A percentile compares a stretch with the other conserved stretches of the same genome.
These are phyloP conservation scores for Dryadomyces quercus-mongolicae DNA, from an alignment of 2,329 filamentous ascomycete genomes.

Conservation along the genomic window DNA sequence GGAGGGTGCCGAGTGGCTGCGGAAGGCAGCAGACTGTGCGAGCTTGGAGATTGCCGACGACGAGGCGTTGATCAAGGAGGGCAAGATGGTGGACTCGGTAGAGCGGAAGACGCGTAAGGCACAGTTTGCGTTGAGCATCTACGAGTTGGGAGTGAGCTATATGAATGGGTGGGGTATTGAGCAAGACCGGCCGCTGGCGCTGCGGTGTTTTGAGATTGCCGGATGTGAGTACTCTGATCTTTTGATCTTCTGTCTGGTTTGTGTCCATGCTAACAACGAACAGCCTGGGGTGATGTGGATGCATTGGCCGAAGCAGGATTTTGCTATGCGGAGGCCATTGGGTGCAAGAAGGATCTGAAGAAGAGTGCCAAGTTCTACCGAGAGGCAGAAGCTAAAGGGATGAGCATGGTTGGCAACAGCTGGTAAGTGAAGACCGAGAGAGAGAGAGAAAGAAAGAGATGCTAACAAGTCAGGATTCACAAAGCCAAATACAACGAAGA, in stretches of 20 bases:
- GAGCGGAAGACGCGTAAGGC: slow-evolving; percentile 77
- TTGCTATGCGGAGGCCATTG: slow-evolving; percentile 87
- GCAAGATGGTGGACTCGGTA: slow-evolving; percentile 49
- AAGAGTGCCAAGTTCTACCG: slow-evolving; percentile 88
- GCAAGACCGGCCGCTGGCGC: slow-evolving; percentile 75
- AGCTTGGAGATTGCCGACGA: slow-evolving; percentile 75
- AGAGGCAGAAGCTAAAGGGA: slow-evolving; percentile 79
- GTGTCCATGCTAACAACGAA: not conserved
- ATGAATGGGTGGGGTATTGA: slow-evolving; percentile 98
- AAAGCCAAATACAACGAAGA: slow-evolving; percentile 84
- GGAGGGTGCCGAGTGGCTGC: slow-evolving; percentile 85
- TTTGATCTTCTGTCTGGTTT: not conserved
- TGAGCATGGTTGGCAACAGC: slow-evolving; percentile 96
- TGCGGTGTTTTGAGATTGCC: slow-evolving; percentile 94
- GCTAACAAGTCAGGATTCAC: slow-evolving; percentile 60
- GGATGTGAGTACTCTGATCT: slow-evolving; percentile 45
- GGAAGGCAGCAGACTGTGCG: slow-evolving; percentile 78
- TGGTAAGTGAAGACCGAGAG: slow-evolving; percentile 52
- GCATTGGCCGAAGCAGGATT: slow-evolving; percentile 90
- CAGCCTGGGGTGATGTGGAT: slow-evolving; percentile 87
- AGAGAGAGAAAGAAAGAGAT: not conserved
- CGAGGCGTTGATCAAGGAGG: slow-evolving; percentile 51
- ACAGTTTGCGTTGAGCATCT: slow-evolving; percentile 90
- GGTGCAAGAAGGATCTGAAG: slow-evolving; percentile 91
- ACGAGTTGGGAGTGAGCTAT: slow-evolving; percentile 91